phyloP scores from a whole-genome alignment of 805 yeast species.

The Wickerhamiella azyma region DNA sequence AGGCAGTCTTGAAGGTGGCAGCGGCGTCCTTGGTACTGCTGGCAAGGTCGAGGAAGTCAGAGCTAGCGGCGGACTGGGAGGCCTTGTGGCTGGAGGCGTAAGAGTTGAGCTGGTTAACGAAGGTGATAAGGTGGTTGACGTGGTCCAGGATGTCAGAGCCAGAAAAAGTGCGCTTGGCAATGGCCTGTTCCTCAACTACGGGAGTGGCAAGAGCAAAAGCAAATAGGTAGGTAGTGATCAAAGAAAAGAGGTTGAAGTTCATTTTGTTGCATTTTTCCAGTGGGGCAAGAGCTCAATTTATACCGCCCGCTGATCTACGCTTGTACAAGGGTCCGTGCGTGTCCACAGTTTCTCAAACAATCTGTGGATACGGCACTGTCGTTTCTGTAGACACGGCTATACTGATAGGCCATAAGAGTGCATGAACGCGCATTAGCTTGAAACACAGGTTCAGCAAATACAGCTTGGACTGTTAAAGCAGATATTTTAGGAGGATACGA shows the following conservation, averaged over 20 bases:
- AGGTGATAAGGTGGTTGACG: neutral
- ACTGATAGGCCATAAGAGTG: too few species aligned
- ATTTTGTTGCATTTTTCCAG: neutral
- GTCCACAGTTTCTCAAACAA: neutral
- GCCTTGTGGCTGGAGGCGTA: neutral
- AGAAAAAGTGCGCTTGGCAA: neutral
- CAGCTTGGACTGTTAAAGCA: too few species aligned
- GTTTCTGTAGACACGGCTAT: too few species aligned
- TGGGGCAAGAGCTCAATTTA: neutral
- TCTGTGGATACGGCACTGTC: too few species aligned
- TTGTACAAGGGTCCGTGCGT: neutral
- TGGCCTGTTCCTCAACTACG: neutral
- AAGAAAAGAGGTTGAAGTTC: conserved; percentile 4
- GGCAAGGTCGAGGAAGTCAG: neutral
- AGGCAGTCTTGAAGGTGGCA: neutral
- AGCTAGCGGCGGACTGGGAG: neutral
- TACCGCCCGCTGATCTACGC: neutral
- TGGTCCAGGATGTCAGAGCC: neutral
- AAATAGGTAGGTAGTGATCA: conserved; percentile 7
- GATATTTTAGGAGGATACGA: too few species aligned
- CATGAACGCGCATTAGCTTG: too few species aligned
- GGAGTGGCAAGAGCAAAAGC: conserved; percentile 6
- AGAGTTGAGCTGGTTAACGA: neutral
- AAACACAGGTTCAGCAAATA: neutral
- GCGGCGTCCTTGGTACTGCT: neutral